Conservation (phyloP, 164 flowering plant genomes). For the Annona squamosa region DNA sequence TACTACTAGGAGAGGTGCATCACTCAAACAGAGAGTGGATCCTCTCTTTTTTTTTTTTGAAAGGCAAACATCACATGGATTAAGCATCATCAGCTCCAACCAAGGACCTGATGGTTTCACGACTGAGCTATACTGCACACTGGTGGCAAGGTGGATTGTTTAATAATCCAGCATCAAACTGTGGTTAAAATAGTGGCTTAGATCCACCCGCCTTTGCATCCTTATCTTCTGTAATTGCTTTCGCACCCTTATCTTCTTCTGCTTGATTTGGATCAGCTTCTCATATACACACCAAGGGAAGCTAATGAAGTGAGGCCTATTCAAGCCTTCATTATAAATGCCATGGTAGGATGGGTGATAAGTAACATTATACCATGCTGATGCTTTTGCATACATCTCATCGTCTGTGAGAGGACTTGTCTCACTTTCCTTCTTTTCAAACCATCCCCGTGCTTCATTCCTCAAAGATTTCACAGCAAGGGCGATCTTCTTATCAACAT, state of each 20-base stretch:
- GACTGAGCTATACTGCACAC: no score
- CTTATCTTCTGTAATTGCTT: no score
- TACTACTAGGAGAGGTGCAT: no score
- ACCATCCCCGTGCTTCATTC: slow-evolving; percentile 69
- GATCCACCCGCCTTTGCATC: no score
- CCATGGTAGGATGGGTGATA: slow-evolving; percentile 74
- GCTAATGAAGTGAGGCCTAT: slow-evolving; percentile 63
- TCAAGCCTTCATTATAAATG: slow-evolving; percentile 39
- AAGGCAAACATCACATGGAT: no score
- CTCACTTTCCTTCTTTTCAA: slow-evolving; percentile 26
- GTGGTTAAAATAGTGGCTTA: no score
- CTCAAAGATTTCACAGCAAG: slow-evolving; percentile 58
- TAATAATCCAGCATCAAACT: no score
- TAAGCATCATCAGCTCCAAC: no score
- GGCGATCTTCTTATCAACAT: slow-evolving; percentile 45
- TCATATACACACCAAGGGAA: slow-evolving; percentile 89
- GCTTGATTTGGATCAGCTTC: slow-evolving; percentile 58
- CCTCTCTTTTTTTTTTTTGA: no score
- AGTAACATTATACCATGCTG: slow-evolving; percentile 88
- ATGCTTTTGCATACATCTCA: slow-evolving; percentile 55
- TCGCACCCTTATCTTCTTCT: neutral
- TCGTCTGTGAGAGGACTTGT: slow-evolving; percentile 10
- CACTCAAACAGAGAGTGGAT: no score
- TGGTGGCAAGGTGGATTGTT: no score
- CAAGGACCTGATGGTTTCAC: no score